phyloP scores from a whole-genome alignment of 306 rosid species.

The Quercus berberidifolia region DNA sequence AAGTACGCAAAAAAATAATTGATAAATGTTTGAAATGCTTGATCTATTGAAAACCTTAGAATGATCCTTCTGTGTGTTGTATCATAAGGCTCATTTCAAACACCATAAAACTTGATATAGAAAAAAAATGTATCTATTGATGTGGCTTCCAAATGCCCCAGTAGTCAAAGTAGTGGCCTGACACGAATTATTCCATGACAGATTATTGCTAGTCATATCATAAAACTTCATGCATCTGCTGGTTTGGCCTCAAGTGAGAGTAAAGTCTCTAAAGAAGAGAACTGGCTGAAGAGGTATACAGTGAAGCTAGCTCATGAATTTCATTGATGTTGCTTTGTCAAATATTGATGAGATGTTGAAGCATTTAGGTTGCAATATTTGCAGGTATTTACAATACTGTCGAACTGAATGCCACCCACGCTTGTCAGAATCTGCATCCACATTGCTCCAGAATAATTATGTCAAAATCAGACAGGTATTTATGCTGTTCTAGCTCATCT shows the following conservation, averaged over 20 bases:
- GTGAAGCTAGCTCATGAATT: not conserved
- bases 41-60: not conserved
- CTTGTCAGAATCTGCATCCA: constrained; percentile 75
- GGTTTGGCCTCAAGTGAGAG: constrained; percentile 49
- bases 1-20: not conserved
- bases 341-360: constrained; percentile 20
- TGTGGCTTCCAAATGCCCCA: constrained; percentile 7
- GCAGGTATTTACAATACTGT: constrained; percentile 85
- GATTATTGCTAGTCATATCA: constrained; percentile 90
- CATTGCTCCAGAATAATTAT: constrained; percentile 65
- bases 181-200: constrained; percentile 31
- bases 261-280: constrained; percentile 66
- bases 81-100: not conserved
- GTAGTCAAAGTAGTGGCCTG: constrained; percentile 12
- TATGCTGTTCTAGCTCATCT: constrained; percentile 15
- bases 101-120: not conserved
- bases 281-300: constrained; percentile 89
- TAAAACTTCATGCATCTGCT: constrained; percentile 85
- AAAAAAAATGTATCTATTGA: constrained; percentile 7
- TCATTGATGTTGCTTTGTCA: constrained; percentile 9
- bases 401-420: constrained; percentile 80
- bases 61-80: not conserved
- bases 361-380: constrained; percentile 22
- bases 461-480: constrained; percentile 97
- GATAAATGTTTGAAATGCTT: not conserved